Conservation (phyloP, 2,329 filamentous ascomycete species). For the Epichloe glyceriae region DNA sequence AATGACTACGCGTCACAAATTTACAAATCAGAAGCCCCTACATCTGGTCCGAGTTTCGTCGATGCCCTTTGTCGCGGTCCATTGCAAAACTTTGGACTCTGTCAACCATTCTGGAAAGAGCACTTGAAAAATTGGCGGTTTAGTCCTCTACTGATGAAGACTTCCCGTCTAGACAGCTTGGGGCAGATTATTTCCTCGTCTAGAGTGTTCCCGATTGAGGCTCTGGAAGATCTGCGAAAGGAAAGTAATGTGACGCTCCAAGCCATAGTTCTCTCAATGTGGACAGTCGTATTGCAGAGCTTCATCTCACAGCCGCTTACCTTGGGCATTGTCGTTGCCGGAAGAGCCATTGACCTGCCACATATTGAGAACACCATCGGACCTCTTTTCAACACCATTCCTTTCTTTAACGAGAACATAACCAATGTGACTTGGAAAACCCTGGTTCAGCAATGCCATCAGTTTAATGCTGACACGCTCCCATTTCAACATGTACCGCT, state of each 20-base stretch:
- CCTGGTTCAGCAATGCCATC: slow-evolving; percentile 51
- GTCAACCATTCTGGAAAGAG: slow-evolving; percentile 52
- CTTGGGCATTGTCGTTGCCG: slow-evolving; percentile 67
- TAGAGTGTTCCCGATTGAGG: slow-evolving; percentile 22
- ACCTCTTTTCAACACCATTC: slow-evolving; percentile 82
- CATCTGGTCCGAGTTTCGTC: slow-evolving; percentile 43
- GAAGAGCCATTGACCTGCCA: slow-evolving; percentile 57
- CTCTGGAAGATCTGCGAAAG: slow-evolving; percentile 40
- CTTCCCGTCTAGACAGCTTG: slow-evolving; percentile 8
- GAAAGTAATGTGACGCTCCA: slow-evolving; percentile 63
- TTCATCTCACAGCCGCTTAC: slow-evolving; percentile 34
- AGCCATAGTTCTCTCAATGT: slow-evolving; percentile 62
- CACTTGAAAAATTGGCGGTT: slow-evolving; percentile 31
- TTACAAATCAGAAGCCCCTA: slow-evolving; percentile 10
- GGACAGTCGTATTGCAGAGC: slow-evolving; percentile 49
- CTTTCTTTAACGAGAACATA: slow-evolving; percentile 43
- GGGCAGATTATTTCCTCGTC: slow-evolving; percentile 4
- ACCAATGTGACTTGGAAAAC: slow-evolving; percentile 41
- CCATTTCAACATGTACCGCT: slow-evolving; percentile 63
- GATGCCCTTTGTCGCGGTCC: slow-evolving; percentile 59
- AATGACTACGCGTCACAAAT: slow-evolving; percentile 38
- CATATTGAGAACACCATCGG: slow-evolving; percentile 57
- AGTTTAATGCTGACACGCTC: slow-evolving; percentile 54
- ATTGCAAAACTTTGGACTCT: slow-evolving; percentile 31
- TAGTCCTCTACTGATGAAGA: background rate